These are phyloP conservation scores for Lichtheimia hyalospora DNA, from an alignment of 371 early-diverging fungal genomes.

Conservation along the genomic window DNA sequence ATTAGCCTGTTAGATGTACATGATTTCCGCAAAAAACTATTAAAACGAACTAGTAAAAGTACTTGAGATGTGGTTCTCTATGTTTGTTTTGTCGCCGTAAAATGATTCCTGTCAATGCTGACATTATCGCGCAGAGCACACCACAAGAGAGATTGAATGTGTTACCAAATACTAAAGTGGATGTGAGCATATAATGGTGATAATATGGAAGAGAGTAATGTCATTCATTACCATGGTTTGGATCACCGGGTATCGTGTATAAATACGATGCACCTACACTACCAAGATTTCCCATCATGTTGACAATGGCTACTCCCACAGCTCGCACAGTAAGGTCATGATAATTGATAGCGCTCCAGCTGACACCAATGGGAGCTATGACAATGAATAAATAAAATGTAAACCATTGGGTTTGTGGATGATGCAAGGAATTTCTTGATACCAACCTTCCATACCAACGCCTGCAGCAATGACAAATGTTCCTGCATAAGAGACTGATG, in stretches of 20 bases:
- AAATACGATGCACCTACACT: constrained; percentile 35
- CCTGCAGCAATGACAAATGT: constrained; percentile 18
- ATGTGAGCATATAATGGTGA: not conserved
- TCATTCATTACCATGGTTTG: constrained; percentile 15
- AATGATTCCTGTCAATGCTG: not conserved
- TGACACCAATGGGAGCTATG: constrained; percentile 18
- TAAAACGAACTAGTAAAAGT: not conserved
- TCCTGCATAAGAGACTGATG: constrained; percentile 11
- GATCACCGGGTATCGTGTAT: constrained; percentile 24
- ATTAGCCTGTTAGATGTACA: not conserved
- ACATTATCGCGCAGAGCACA: constrained; percentile 1
- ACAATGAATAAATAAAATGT: too few species aligned
- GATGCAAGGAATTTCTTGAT: too few species aligned
- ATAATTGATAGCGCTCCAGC: constrained; percentile 36
- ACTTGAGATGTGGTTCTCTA: not conserved
- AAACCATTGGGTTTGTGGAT: too few species aligned
- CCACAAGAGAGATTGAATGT: constrained; percentile 10
- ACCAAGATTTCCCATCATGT: constrained; percentile 39
- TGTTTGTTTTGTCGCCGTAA: constrained; percentile 2
- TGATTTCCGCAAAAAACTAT: not conserved
- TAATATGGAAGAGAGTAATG: not conserved
- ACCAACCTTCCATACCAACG: constrained; percentile 16
- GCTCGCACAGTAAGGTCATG: constrained; percentile 29
- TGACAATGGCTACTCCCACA: constrained; percentile 33
- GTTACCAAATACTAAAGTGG: constrained; percentile 18